These are phyloP conservation scores for Citrus australasica DNA, from an alignment of 345 rosid species.

Conservation along the genomic window DNA sequence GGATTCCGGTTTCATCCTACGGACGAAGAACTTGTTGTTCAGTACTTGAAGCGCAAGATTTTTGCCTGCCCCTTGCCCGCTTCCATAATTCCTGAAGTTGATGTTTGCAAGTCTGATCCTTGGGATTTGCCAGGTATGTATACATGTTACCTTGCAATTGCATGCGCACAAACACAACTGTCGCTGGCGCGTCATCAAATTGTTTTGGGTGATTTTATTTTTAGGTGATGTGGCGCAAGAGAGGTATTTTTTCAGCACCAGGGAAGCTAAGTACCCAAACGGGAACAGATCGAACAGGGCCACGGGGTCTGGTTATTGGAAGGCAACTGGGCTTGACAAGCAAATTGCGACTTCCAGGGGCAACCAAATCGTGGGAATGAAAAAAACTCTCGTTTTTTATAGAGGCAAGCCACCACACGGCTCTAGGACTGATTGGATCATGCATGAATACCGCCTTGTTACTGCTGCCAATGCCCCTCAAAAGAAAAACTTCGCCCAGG, in stretches of 20 bases:
- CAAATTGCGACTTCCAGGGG: slow-evolving; percentile 61
- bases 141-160: background rate
- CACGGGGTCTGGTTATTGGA: slow-evolving; percentile 87
- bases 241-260: slow-evolving; percentile 92
- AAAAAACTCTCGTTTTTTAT: slow-evolving; percentile 97
- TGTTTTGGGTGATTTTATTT: background rate
- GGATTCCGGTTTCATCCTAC: slow-evolving; percentile 96
- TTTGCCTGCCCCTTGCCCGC: slow-evolving; percentile 71
- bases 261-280: slow-evolving; percentile 87
- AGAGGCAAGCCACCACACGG: slow-evolving; percentile 91
- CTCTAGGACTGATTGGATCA: slow-evolving; percentile 87
- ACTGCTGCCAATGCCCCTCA: slow-evolving; percentile 20
- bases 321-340: slow-evolving; percentile 91
- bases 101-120: slow-evolving; percentile 87
- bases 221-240: slow-evolving; percentile 84
- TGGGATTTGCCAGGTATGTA: slow-evolving; percentile 93
- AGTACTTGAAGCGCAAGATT: slow-evolving; percentile 67
- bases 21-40: slow-evolving; percentile 82
- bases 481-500: slow-evolving; percentile 37
- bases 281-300: slow-evolving; percentile 92
- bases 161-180: background rate
- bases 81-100: slow-evolving; percentile 81
- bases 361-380: slow-evolving; percentile 70
- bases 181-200: too few species aligned
- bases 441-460: slow-evolving; percentile 91